These are phyloP conservation scores for Yamadazyma nakazawae DNA, from an alignment of 805 yeast genomes.

Conservation along the genomic window DNA sequence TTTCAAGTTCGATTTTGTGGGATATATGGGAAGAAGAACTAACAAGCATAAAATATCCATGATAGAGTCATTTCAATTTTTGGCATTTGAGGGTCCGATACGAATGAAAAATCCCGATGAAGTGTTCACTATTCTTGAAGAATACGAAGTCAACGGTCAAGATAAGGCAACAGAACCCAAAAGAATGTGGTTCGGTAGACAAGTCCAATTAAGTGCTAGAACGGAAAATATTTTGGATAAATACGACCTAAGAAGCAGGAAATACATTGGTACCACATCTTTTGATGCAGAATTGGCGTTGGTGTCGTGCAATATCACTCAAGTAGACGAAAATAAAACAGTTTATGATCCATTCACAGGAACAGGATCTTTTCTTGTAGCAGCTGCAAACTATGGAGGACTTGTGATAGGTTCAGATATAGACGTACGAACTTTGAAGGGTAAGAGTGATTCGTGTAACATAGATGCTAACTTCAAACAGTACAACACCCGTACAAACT, in stretches of 20 bases:
- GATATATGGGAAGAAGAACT: conserved; percentile 65
- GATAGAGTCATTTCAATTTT: conserved; percentile 68
- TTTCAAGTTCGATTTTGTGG: conserved; percentile 81
- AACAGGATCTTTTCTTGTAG: conserved; percentile 89
- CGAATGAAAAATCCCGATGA: conserved; percentile 74
- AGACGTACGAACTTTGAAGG: conserved; percentile 75
- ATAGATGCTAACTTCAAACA: conserved; percentile 70
- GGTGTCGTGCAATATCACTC: conserved; percentile 84
- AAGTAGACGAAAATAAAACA: conserved; percentile 59
- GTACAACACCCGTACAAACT: conserved; percentile 55
- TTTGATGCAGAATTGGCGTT: conserved; percentile 92
- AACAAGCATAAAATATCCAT: conserved; percentile 50
- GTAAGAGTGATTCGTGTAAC: conserved; percentile 53
- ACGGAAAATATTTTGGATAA: conserved; percentile 63
- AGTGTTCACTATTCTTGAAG: conserved; percentile 69
- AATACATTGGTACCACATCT: conserved; percentile 92
- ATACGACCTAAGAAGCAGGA: conserved; percentile 77
- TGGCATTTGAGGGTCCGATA: conserved; percentile 75
- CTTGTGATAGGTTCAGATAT: conserved; percentile 84
- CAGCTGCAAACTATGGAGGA: conserved; percentile 84
- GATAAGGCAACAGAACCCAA: conserved; percentile 50
- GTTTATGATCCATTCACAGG: conserved; percentile 96
- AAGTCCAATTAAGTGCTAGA: conserved; percentile 61
- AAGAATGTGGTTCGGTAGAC: conserved; percentile 71
- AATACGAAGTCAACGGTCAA: conserved; percentile 51